Conservation (phyloP, 345 rosid species). For the Acer campestre region DNA sequence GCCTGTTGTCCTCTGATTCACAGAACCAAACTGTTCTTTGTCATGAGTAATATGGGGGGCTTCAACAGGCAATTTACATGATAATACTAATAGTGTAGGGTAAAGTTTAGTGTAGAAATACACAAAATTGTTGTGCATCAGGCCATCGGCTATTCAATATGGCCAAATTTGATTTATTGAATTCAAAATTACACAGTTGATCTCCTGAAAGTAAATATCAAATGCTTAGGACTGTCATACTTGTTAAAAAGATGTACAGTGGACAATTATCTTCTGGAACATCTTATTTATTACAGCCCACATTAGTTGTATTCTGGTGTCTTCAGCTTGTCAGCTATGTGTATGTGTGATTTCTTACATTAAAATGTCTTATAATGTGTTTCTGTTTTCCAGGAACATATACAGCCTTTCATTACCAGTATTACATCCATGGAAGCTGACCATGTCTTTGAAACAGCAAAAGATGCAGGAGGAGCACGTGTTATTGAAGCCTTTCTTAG, state of each 20-base stretch:
- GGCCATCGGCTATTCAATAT: background rate
- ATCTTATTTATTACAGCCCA: background rate
- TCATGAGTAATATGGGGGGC: background rate
- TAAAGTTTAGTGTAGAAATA: background rate
- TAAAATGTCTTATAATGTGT: background rate
- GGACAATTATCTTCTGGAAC: constrained; percentile 1
- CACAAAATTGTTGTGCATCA: background rate
- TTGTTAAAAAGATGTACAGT: background rate
- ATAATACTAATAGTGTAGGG: background rate
- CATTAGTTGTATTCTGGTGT: background rate
- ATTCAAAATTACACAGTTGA: background rate
- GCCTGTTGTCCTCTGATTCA: background rate
- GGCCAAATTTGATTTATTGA: background rate
- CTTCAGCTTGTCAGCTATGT: background rate
- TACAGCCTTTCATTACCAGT: constrained; percentile 70
- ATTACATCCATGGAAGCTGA: constrained; percentile 75
- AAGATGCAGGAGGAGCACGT: constrained; percentile 82
- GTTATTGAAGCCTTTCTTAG: constrained; percentile 84
- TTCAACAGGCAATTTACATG: background rate
- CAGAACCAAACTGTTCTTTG: background rate
- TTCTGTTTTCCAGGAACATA: constrained; percentile 56
- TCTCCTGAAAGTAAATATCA: background rate
- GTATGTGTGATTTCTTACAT: constrained; percentile 11
- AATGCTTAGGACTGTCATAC: background rate
- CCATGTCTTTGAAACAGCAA: constrained; percentile 66